Conservation (phyloP, 208 protist genomes). For the Leishmania guyanensis region DNA sequence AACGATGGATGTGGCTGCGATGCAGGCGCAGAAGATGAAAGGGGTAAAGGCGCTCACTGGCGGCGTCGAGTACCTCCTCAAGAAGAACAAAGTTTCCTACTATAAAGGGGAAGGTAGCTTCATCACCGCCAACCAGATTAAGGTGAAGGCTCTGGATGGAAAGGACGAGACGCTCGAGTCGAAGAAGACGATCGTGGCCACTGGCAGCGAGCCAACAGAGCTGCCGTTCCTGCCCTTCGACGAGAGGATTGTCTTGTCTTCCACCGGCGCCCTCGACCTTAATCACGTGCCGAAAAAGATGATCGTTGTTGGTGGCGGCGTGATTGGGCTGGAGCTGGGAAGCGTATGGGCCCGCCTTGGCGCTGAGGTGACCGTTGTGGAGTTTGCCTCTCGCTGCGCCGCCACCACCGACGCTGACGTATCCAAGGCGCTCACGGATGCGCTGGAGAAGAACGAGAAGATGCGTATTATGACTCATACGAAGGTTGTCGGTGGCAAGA, state of each 20-base stretch:
- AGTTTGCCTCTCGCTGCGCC: slow-evolving; percentile 95
- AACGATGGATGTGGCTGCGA: slow-evolving; percentile 93
- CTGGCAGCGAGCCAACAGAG: slow-evolving; percentile 95
- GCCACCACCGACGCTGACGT: slow-evolving; percentile 89
- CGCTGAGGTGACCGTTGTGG: slow-evolving; percentile 98
- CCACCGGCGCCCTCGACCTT: slow-evolving; percentile 97
- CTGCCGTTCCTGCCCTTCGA: slow-evolving; percentile 97
- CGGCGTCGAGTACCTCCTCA: slow-evolving; percentile 99
- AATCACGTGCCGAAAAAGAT: slow-evolving; percentile 96
- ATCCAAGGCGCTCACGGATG: slow-evolving; percentile 71
- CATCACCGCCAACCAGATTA: slow-evolving; percentile 57
- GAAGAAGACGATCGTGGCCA: slow-evolving; percentile 99
- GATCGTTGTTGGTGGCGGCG: slow-evolving; percentile 99
- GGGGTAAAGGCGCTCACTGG: slow-evolving; percentile 94
- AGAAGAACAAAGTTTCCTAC: slow-evolving; percentile 99
- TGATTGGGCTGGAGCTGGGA: slow-evolving; percentile 99
- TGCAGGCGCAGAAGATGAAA: slow-evolving; percentile 97
- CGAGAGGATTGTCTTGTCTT: slow-evolving; percentile 97
- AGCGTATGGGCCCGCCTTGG: slow-evolving; percentile 98
- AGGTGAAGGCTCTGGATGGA: slow-evolving; percentile 91
- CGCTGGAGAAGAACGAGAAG: slow-evolving; percentile 90
- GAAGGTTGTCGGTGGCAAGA: slow-evolving; percentile 87
- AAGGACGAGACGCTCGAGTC: slow-evolving; percentile 88
- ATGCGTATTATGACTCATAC: slow-evolving; percentile 91
- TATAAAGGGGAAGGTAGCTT: slow-evolving; percentile 95